Percentiles rank a stretch among this genome's conserved stretches.
phyloP scores from a whole-genome alignment of 1,139 yeast genomes.

The Diutina neorugosa region DNA sequence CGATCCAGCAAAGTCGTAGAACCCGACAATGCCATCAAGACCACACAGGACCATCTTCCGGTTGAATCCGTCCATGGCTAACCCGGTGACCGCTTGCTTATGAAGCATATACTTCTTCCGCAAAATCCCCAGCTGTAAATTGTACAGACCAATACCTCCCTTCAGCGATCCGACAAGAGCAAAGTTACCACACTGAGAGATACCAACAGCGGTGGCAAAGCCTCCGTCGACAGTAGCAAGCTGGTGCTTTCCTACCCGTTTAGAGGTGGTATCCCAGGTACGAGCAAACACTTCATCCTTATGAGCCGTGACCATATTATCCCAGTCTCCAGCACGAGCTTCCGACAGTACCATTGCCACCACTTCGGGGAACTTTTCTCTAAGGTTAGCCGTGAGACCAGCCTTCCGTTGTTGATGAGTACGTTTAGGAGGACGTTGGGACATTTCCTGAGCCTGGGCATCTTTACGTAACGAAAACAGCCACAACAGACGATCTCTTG shows the following conservation, averaged over 20 bases:
- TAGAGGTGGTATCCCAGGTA: conserved; percentile 81
- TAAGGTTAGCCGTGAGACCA: conserved; percentile 39
- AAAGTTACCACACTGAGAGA: conserved; percentile 92
- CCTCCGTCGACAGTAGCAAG: conserved; percentile 70
- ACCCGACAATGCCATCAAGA: conserved; percentile 80
- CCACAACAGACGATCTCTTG: conserved; percentile 84
- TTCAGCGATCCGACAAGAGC: conserved; percentile 83
- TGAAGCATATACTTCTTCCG: conserved; percentile 62
- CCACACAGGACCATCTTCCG: conserved; percentile 79
- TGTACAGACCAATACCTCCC: conserved; percentile 85
- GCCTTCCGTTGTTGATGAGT: conserved; percentile 37
- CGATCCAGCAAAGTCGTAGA: conserved; percentile 73
- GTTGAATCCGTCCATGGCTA: conserved; percentile 85
- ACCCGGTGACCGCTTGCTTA: conserved; percentile 66
- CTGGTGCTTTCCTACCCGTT: conserved; percentile 67
- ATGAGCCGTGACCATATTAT: conserved; percentile 85
- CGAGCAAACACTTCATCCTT: conserved; percentile 75
- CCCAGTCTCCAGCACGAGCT: conserved; percentile 88
- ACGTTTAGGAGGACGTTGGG: conserved; percentile 57
- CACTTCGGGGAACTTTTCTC: conserved; percentile 69
- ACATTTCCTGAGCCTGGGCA: conserved; percentile 89
- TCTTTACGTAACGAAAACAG: conserved; percentile 86
- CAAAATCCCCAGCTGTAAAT: conserved; percentile 77
- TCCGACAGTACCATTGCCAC: conserved; percentile 61
- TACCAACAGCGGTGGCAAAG: conserved; percentile 64